These are phyloP conservation scores for Colletotrichum costaricense DNA, from an alignment of 2,329 filamentous ascomycete species.

Conservation along the genomic window DNA sequence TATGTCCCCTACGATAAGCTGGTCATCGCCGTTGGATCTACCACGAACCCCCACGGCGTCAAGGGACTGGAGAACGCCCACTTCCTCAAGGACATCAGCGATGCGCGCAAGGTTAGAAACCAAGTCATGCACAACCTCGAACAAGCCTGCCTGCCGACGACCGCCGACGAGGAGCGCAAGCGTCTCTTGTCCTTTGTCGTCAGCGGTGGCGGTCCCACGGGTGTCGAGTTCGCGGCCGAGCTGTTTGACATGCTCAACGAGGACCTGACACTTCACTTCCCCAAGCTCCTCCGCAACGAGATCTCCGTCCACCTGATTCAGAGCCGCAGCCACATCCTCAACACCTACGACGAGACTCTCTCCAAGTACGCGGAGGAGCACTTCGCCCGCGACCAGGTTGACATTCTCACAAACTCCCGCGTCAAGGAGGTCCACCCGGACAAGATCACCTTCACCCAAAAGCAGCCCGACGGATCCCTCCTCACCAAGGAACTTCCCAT, in stretches of 20 bases:
- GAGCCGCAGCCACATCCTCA: conserved; percentile 92
- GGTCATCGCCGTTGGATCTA: conserved; percentile 89
- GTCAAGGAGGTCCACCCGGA: conserved; percentile 89
- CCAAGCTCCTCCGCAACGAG: conserved; percentile 91
- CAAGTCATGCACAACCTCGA: conserved; percentile 91
- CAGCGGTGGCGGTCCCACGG: conserved; percentile 93
- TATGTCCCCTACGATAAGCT: conserved; percentile 98
- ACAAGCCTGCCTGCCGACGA: conserved; percentile 91
- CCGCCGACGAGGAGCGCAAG: conserved; percentile 85
- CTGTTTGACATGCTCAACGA: conserved; percentile 97
- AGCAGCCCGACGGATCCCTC: conserved; percentile 75
- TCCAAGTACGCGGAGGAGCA: conserved; percentile 92
- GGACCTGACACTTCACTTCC: conserved; percentile 86
- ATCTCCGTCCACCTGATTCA: conserved; percentile 98
- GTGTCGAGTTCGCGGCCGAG: conserved; percentile 97
- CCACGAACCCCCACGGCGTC: conserved; percentile 95
- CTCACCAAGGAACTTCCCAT: conserved; percentile 94
- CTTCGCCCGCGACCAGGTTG: conserved; percentile 90
- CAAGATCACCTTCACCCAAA: conserved; percentile 90
- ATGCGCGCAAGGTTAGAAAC: conserved; percentile 91
- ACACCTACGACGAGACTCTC: conserved; percentile 96
- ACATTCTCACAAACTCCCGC: conserved; percentile 91
- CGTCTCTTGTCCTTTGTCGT: conserved; percentile 95
- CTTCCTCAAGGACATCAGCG: conserved; percentile 95
- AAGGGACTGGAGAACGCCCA: conserved; percentile 93